A percentile compares a stretch with the other conserved stretches of the same genome.
phyloP scores from a whole-genome alignment of 306 rosid species.

The Delonix regia region DNA sequence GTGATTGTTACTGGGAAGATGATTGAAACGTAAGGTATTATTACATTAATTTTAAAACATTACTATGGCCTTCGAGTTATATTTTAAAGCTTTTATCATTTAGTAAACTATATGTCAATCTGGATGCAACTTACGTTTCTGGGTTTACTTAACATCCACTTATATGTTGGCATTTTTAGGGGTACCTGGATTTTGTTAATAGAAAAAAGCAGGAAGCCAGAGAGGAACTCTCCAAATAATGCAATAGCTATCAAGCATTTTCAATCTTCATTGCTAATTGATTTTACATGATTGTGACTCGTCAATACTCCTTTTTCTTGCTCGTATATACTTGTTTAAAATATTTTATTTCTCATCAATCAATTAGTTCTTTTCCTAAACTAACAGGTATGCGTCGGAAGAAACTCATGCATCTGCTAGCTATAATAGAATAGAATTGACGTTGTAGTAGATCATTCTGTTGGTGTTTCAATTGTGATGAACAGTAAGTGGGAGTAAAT shows the following conservation, averaged over 20 bases:
- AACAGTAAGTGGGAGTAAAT: background rate
- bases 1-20: too few relatives aligned
- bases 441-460: background rate
- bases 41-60: too few relatives aligned
- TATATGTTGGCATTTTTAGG: conserved; percentile 53
- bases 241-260: conserved; percentile 33
- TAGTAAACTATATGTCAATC: background rate
- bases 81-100: background rate
- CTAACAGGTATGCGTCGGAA: conserved; percentile 30
- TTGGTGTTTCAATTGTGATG: background rate
- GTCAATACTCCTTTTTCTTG: conserved; percentile 20
- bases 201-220: conserved; percentile 42
- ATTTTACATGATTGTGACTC: background rate
- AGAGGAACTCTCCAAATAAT: conserved; percentile 33
- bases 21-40: too few relatives aligned
- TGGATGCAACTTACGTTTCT: background rate
- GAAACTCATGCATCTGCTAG: conserved; percentile 6
- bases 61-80: too few relatives aligned
- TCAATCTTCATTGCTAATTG: conserved; percentile 6
- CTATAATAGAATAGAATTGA: conserved; percentile 21
- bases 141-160: background rate
- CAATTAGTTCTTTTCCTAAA: conserved; percentile 21
- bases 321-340: background rate
- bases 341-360: conserved; percentile 7
- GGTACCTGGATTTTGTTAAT: conserved; percentile 77